Evolutionary conservation across 2,329 filamentous ascomycete genomes (phyloP).

Genomic region (Stagonosporopsis tanaceti): DNA sequence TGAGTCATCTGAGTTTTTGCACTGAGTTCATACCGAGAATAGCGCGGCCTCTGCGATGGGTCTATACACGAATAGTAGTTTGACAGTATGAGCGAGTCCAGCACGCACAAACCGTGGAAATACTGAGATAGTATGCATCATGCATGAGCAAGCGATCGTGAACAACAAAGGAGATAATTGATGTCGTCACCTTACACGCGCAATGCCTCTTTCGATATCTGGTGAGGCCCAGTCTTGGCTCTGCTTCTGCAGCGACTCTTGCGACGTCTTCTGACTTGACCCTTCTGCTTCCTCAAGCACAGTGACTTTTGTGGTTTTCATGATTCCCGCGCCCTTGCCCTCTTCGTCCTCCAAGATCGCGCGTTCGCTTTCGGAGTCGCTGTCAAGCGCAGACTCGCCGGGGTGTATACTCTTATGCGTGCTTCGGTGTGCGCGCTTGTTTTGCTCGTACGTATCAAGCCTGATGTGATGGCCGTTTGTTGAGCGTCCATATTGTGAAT

Average conservation of each 20-base stretch:
- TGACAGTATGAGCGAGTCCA: not conserved
- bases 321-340: constrained; percentile 30
- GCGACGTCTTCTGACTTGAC: constrained; percentile 6
- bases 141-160: not conserved
- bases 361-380: constrained; percentile 37
- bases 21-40: too few relatives aligned
- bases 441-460: constrained; percentile 22
- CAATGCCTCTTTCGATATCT: constrained; percentile 12
- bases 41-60: too few relatives aligned
- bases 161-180: not conserved
- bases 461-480: constrained; percentile 22
- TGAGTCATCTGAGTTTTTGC: too few relatives aligned
- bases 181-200: not conserved
- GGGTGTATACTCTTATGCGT: constrained; percentile 12
- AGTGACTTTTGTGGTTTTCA: constrained; percentile 36
- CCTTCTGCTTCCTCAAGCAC: constrained; percentile 21
- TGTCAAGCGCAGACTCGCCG: constrained; percentile 34
- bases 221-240: constrained; percentile 20
- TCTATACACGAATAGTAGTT: not conserved
- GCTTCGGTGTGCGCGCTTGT: constrained; percentile 13
- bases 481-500: constrained; percentile 19
- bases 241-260: constrained; percentile 16
- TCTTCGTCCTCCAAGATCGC: constrained; percentile 35
- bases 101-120: too few relatives aligned
- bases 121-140: not conserved